phyloP scores from a whole-genome alignment of 805 yeast genomes.

The Hanseniaspora lachancei region DNA sequence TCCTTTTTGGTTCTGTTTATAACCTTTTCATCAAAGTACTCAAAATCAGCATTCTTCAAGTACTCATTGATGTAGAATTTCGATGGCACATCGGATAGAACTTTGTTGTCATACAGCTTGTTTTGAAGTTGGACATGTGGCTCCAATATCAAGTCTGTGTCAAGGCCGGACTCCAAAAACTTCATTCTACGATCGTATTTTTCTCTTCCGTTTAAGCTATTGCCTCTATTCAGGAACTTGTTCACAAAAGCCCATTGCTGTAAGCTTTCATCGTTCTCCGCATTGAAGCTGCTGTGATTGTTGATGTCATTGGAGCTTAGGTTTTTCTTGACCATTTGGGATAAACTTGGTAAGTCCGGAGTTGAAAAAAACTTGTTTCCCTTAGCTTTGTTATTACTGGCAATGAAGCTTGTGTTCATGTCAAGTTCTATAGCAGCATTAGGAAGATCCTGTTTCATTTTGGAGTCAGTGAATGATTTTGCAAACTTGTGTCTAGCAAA shows the following conservation, averaged over 20 bases:
- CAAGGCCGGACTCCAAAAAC: slow-evolving; percentile 32
- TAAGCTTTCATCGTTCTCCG: slow-evolving; percentile 10
- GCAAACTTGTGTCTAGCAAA: slow-evolving; percentile 60
- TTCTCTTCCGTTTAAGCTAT: slow-evolving; percentile 54
- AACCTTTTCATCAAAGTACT: slow-evolving; percentile 35
- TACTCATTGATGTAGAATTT: slow-evolving; percentile 20
- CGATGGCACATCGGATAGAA: slow-evolving; percentile 13
- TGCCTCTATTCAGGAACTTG: slow-evolving; percentile 58
- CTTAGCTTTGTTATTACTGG: slow-evolving; percentile 2
- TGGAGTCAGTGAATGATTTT: slow-evolving; percentile 25
- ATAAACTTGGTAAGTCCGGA: slow-evolving; percentile 23
- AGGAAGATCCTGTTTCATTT: slow-evolving; percentile 13
- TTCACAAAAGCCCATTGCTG: slow-evolving; percentile 42
- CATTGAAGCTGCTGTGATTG: slow-evolving; percentile 16
- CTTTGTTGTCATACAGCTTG: slow-evolving; percentile 38
- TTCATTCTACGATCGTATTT: slow-evolving; percentile 57
- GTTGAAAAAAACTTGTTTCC: slow-evolving; percentile 21
- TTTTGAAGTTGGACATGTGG: slow-evolving; percentile 40
- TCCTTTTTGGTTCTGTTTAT: slow-evolving; percentile 28
- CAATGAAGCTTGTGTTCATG: not conserved
- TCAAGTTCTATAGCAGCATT: not conserved
- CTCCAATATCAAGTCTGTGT: slow-evolving; percentile 50
- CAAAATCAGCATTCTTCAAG: slow-evolving; percentile 25
- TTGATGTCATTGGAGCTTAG: slow-evolving; percentile 11
- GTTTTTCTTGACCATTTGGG: slow-evolving; percentile 26